These are phyloP conservation scores for Macrophomina phaseolina DNA, from an alignment of 2,329 filamentous ascomycete genomes.

Conservation along the genomic window DNA sequence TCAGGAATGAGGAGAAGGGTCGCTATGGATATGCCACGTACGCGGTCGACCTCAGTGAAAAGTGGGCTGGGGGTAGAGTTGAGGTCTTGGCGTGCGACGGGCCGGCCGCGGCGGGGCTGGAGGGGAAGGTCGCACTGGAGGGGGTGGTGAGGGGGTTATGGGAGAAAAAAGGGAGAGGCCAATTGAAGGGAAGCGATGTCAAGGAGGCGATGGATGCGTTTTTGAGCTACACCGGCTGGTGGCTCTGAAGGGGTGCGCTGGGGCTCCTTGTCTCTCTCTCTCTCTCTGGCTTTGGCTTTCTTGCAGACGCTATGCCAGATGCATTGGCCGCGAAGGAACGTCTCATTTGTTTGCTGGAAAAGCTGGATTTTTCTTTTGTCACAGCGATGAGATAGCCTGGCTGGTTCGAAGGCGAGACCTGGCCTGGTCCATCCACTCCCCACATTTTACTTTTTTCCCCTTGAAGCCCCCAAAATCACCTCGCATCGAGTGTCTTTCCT, in stretches of 20 bases:
- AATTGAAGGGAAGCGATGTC: constrained; percentile 43
- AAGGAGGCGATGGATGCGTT: constrained; percentile 44
- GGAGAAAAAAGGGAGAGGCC: constrained; percentile 40
- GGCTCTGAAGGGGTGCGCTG: background rate
- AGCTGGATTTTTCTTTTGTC: no score
- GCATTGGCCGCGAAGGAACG: no score
- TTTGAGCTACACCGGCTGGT: constrained; percentile 39
- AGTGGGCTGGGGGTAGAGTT: constrained; percentile 40
- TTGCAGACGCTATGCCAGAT: no score
- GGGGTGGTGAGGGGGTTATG: constrained; percentile 38
- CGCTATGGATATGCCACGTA: constrained; percentile 45
- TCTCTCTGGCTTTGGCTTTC: no score
- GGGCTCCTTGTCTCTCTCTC: no score
- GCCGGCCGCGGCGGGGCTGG: constrained; percentile 40
- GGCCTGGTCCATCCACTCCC: no score
- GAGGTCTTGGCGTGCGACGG: constrained; percentile 43
- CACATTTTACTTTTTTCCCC: no score
- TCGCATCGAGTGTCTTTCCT: background rate
- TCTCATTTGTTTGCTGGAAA: no score
- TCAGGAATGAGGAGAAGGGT: background rate
- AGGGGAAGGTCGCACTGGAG: constrained; percentile 34
- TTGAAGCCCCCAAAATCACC: no score
- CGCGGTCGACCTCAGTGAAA: constrained; percentile 45
- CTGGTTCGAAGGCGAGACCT: no score
- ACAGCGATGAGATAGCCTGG: no score